Evolutionary conservation across 257 asterid genomes (phyloP).

Genomic region (Fraxinus americana): DNA sequence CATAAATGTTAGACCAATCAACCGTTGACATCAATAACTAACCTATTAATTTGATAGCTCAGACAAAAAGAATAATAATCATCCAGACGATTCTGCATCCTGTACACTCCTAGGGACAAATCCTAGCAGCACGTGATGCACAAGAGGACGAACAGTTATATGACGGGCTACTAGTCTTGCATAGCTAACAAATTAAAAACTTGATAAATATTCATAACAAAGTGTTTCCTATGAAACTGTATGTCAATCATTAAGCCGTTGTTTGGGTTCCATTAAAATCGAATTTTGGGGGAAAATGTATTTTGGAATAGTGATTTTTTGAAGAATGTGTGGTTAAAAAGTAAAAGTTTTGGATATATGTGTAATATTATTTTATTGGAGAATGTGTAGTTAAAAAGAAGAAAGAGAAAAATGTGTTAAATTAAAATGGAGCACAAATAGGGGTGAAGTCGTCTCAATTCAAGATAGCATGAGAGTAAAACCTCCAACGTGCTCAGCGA

Average conservation of each 20-base stretch:
- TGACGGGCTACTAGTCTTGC: slow-evolving; percentile 6
- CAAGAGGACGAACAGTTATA: neutral
- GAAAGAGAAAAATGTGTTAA: too few relatives aligned
- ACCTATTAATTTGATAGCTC: slow-evolving; percentile 11
- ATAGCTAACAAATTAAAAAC: slow-evolving; percentile 12
- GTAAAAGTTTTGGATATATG: too few relatives aligned
- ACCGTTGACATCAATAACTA: neutral
- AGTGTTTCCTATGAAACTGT: neutral
- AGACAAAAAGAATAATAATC: slow-evolving; percentile 14
- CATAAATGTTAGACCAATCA: slow-evolving; percentile 20
- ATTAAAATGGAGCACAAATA: too few relatives aligned
- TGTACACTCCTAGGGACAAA: slow-evolving; percentile 1
- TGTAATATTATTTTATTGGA: too few relatives aligned
- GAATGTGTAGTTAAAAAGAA: too few relatives aligned
- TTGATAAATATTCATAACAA: neutral
- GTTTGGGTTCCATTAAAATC: too few relatives aligned
- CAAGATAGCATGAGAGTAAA: slow-evolving; percentile 15
- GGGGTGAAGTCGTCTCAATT: neutral
- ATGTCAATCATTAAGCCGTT: neutral
- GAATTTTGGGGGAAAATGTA: too few relatives aligned
- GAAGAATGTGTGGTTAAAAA: too few relatives aligned
- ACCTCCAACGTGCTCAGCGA: slow-evolving; percentile 12
- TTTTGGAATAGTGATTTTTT: too few relatives aligned
- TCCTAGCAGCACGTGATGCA: slow-evolving; percentile 4
- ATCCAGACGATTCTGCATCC: slow-evolving; percentile 15